Base-by-base conservation (phyloP, 2,329 filamentous ascomycete genomes). In the Thielaviopsis ethacetica region DNA sequence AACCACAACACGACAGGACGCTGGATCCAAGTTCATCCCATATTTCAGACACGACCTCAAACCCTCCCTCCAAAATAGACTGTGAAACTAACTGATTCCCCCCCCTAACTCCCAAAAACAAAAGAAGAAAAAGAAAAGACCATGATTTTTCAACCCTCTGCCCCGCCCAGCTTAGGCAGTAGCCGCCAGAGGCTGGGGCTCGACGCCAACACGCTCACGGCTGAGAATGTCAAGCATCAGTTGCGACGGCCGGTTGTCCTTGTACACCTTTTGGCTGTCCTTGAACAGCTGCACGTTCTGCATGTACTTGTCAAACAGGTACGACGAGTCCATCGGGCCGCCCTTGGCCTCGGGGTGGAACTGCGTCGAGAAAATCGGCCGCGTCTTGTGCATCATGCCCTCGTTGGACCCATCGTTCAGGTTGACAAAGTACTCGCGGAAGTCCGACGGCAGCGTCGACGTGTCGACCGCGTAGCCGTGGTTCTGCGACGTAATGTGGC, bases 301-400 rank as follows among this genome's bases (percentile, higher is more conserved):
- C 53, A 97, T 76, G 75, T 97, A 98, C 76, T 88, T 89, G 73
- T 98, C 93, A 68, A 98, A 98, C 62, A 98, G 80, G 74, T 95
- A 97, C 1, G 88, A 84, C 63, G 88, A 94, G 76, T 98, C 93
- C 74, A 95, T 86, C 58, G 93, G 93, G 58, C 93, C 93, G 62
- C 93, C 93, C 79, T 95, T 95, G 65, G 93, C 93, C 75, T 98
- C 93, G 17, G 93, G 93, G 70, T 98, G 93, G 83, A 98, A 98
- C 73, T 98, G 93, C 24, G 91, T 95, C 63, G 88, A 91, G 80
- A 98, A 97, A 71, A 98, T 98, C 63, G 93, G 93, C 41, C 91
- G 88, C 61, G 87, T 86, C 74, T 86, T 90, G 80, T 98, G 93
- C 70, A 96, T 90, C 83, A 98, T 89, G 62, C 87, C 91, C 77